Evolutionary conservation across 1,284 basidiomycete species (phyloP), one percentile per base, ranked within the genome.

Genomic region (Wolfiporia cocos): DNA sequence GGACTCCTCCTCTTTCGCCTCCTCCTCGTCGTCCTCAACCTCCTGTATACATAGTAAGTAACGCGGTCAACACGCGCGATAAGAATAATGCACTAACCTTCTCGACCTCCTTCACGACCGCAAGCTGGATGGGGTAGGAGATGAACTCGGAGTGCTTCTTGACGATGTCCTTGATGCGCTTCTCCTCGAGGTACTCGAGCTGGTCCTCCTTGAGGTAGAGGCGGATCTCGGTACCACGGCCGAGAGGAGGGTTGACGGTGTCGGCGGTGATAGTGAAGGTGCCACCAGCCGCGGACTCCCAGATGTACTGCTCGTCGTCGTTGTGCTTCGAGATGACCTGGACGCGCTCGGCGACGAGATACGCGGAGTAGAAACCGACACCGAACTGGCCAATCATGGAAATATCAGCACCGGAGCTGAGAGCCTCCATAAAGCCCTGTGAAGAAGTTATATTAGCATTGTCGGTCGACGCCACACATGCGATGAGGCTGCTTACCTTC

Each of bases 121-220:
- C 92, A 55, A 99, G 82, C 69, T 99, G 94, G 63, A 99, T 99
- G 53, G 95, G 96, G 77, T 99, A 99, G 37, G 95, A 98, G 73
- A 99, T 99, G 77, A 99, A 99, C 74, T 99, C 95, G 62, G 96
- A 99, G 81, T 99, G 96, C 81, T 99, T 99, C 84, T 99, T 99
- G 68, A 99, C 95, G 55, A 96, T 92, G 58, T 99, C 96, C 76
- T 95, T 95, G 81, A 99, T 93, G 68, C 84, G 85, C 81, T 97
- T 97, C 81, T 99, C 96, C 75, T 99, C 95, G 46, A 98, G 81
- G 74, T 98, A 99, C 70, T 99, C 96, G 54, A 89, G 82, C 72
- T 97, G 93, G 68, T 99, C 95, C 66, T 99, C 96, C 80, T 99
- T 99, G 67, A 99, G 75, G 80, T 73, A 92, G 52, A 99, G 85